Base-by-base conservation (phyloP, 2,329 filamentous ascomycete genomes). In the Orbilia brochopaga region DNA sequence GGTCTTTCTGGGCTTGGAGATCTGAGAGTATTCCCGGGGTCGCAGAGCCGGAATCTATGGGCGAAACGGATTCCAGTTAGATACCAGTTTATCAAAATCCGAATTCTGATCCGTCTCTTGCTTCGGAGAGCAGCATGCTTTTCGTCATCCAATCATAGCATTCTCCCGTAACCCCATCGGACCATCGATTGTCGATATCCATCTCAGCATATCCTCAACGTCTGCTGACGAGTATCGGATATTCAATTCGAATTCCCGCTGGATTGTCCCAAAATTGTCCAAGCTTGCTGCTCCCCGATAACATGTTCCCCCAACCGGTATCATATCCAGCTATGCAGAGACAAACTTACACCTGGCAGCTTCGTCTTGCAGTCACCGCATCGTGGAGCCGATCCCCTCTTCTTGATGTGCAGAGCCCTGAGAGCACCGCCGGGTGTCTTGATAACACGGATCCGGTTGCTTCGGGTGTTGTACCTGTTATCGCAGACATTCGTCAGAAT, bases 1-100 rank as follows among this genome's bases (percentile, higher is more conserved):
- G 79, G 91, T 96, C 91, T 99, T 99, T 89, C 97, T 92, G 82
- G 95, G 93, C 84, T 93, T 92, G 81, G 92, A 97, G 85, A 99
- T 90, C 82, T 90, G 88, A 79, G 94, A 85, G 85, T 99, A 99
- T 86, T 99, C 91, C 85, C 92, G 92, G 81, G 94, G 94, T 81
- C 94, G 92, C 81, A 99, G 93, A 79, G 95, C 94, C 79, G 94
- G 95, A 80, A 96, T 84, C 92, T 96, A 76, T 78, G 46, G 2
- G n/a, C 11, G 15, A 17, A 24, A 32, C 37, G 37, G n/a, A 21
- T 13, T 19, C 6, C 21, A n/a, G 59, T 70, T 70, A 65, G 58
- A 53, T 24, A 51, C 27, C 46, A 4, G 13, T n/a, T 23, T 15
- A 19, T 51, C 17, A 11, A 19, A 21, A 51, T 15, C 24, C n/a